Evolutionary conservation across 2,329 filamentous ascomycete species (phyloP), one percentile per base, ranked within the genome.

Genomic region (Pyrenochaeta sp.): DNA sequence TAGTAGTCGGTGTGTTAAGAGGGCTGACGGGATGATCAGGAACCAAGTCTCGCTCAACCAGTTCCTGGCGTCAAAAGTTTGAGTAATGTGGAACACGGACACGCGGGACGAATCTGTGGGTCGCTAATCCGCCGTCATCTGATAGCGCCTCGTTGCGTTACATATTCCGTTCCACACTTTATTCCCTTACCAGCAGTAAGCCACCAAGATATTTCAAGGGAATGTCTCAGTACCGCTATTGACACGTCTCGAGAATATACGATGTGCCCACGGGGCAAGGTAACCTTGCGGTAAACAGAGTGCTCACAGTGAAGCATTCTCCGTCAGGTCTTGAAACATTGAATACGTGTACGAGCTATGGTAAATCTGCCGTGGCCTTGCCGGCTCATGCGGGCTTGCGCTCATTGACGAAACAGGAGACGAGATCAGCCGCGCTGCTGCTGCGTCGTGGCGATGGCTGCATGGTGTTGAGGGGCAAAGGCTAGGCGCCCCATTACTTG

Each of bases 391-490:
- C 65, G 53, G 57, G 52, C 62, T 59, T 52, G 60, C 46, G 40
- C 48, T 58, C 52, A 34, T 57, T 56, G 58, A 54, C 65, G 62
- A 66, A 66, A 61, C 59, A 64, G 55, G 61, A 52, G 54, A 59
- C 48, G 48, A 43, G 46, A 59, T 62, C 59, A 64, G 62, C 64
- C 63, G 67, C 62, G 27, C 5, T 45, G 52, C 27, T 55, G 55
- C 55, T 56, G 45, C 19, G 56, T 62, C 59, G 68, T 71, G 69
- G 67, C 67, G 54, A 71, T 67, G 52, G 58, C 60, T 55, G 68
- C 59, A 61, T 72, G 70, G 70, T 74, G 70, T 73, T 73, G 69
- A 72, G 68, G 66, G 67, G 66, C 58, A 50, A 24, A 48, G 34
- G 53, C 24, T 52, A 25, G 53, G 42, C 25, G 34, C 24, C 32